Evolutionary conservation across 805 yeast species (phyloP).

Genomic region (Saccharomycopsis fodiens): DNA sequence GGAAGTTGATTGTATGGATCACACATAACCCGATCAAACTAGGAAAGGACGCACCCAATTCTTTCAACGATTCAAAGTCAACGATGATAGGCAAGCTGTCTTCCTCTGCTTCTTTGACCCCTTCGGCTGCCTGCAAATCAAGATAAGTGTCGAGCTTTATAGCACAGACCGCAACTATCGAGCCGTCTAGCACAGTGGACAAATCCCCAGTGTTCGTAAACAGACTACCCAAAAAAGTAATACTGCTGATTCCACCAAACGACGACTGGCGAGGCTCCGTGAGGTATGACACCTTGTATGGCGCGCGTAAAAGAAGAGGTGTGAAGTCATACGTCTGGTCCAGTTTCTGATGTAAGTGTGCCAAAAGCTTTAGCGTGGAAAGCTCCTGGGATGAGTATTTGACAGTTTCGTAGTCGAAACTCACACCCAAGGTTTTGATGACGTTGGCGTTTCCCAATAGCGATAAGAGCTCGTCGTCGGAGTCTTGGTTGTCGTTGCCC

Average conservation of each 20-base stretch:
- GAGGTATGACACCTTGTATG: slow-evolving; percentile 3
- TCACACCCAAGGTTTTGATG: slow-evolving; percentile 2
- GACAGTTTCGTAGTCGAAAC: background rate
- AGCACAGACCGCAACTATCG: slow-evolving; percentile 15
- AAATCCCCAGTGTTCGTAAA: background rate
- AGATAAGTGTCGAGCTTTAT: slow-evolving; percentile 3
- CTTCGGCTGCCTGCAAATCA: background rate
- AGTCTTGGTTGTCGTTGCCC: background rate
- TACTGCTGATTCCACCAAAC: background rate
- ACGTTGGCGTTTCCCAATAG: background rate
- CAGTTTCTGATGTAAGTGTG: slow-evolving; percentile 21
- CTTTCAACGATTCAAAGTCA: slow-evolving; percentile 3
- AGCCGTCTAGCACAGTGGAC: slow-evolving; percentile 13
- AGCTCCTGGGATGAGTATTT: slow-evolving; percentile 17
- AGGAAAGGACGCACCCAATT: background rate
- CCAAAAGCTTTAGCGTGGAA: slow-evolving; percentile 10
- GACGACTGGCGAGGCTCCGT: background rate
- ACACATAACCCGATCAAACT: slow-evolving; percentile 13
- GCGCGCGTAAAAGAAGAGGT: slow-evolving; percentile 9
- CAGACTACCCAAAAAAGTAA: background rate
- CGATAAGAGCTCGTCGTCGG: slow-evolving; percentile 2
- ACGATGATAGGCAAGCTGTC: background rate
- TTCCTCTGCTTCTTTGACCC: background rate
- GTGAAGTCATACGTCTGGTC: slow-evolving; percentile 18
- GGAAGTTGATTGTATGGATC: slow-evolving; percentile 13